Base-by-base conservation (phyloP, 2,329 filamentous ascomycete genomes). In the Cladosporium sp. region DNA sequence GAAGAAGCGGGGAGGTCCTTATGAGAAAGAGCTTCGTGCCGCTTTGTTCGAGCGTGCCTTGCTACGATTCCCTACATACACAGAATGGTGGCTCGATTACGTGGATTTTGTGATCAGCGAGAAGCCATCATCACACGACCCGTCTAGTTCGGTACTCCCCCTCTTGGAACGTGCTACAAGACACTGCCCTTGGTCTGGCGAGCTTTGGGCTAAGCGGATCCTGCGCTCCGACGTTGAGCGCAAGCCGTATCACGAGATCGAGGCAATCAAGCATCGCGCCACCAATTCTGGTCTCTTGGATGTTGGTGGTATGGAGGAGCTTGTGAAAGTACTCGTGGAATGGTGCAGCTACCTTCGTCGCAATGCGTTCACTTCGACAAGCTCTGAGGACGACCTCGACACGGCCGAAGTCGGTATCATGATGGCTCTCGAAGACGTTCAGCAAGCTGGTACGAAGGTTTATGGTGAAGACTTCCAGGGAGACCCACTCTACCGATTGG, bases 311-410 rank as follows among this genome's bases (percentile, higher is more conserved):
- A 90, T 97, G 84, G 88, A 92, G 58, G 91, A 93, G 70, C 88
- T 97, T 34, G 86, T 98, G 66, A 92, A 96, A 72, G 92, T 98
- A 74, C 93, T 97, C 74, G 88, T 92, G 62, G 90, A 93, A 0
- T 99, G 95, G 95, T 97, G 94, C 74, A 93, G 92, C 58, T 98
- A 94, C 71, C 84, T 99, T 23, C 92, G 94, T 70, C 90, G 95
- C 26, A 89, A 89, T 58, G 92, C 94, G 21, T 93, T 96, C 81
- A 83, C 88, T 64, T 84, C 87, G 1, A 87, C 88, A 66, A 87
- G 86, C 1, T 91, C 94, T 65, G 93, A 97, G 75, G 91, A 84
- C 61, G 80, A 94, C 63, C 84, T 91, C 34, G 93, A 97, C 74
- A 88, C 96, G 57, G 94, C 94, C 8, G 93, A 98, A 74, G 91